phyloP scores from a whole-genome alignment of 1,284 basidiomycete species.

The Wallemia hederae region DNA sequence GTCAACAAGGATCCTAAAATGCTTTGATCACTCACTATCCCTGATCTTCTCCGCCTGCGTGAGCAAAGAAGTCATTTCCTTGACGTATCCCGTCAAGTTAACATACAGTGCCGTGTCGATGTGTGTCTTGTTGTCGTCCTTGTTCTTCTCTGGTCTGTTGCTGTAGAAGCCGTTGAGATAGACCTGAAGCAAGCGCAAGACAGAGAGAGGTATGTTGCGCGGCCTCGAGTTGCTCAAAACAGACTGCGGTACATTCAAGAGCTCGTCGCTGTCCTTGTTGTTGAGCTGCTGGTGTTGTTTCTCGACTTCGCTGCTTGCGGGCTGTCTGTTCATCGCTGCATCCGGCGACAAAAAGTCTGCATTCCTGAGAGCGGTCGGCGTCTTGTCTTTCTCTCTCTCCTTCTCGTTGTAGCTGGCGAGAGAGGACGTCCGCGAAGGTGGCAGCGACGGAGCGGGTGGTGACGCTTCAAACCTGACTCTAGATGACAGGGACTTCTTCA shows the following conservation, averaged over 20 bases:
- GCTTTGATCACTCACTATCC: neutral
- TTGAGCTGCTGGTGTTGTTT: neutral
- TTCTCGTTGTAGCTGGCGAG: neutral
- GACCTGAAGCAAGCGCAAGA: neutral
- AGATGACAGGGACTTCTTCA: neutral
- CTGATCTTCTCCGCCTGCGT: neutral
- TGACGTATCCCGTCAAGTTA: neutral
- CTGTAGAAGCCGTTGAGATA: neutral
- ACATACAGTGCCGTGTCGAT: neutral
- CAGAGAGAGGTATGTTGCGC: neutral
- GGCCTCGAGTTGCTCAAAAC: neutral
- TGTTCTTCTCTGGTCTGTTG: neutral
- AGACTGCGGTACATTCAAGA: neutral
- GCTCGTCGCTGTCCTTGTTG: neutral
- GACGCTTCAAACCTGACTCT: neutral
- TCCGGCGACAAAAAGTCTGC: neutral
- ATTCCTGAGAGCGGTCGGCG: neutral
- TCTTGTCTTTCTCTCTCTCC: neutral
- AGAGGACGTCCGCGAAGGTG: neutral
- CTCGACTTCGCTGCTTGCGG: neutral
- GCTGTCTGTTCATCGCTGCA: neutral
- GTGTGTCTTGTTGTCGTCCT: neutral
- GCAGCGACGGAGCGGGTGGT: neutral
- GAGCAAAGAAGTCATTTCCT: neutral
- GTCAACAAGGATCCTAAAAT: neutral